These are phyloP conservation scores for Homolaphlyctis polyrhiza DNA, from an alignment of 371 early-diverging fungal genomes.

Conservation along the genomic window DNA sequence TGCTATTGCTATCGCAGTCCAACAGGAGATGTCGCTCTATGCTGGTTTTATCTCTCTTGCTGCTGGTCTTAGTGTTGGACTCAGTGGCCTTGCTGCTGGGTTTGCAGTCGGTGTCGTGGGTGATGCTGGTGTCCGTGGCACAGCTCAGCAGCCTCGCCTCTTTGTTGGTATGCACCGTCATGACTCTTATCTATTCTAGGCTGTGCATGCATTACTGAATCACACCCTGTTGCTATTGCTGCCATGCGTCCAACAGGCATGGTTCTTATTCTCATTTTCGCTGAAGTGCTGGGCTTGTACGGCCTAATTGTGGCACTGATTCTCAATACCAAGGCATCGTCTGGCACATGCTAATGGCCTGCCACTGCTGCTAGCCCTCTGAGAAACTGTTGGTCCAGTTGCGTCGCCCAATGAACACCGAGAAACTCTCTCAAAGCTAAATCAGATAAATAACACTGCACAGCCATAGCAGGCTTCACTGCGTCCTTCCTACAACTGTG, in stretches of 20 bases:
- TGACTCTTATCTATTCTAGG: conserved; percentile 3
- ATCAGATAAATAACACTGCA: too few species aligned
- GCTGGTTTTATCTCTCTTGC: conserved; percentile 89
- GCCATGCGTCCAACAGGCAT: conserved; percentile 26
- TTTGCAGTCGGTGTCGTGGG: conserved; percentile 97
- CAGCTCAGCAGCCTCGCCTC: conserved; percentile 88
- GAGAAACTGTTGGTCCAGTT: too few species aligned
- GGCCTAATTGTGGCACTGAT: conserved; percentile 94
- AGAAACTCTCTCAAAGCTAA: too few species aligned
- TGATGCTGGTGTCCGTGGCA: conserved; percentile 88
- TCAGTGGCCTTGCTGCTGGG: conserved; percentile 91
- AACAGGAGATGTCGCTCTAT: conserved; percentile 39
- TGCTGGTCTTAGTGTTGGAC: conserved; percentile 90
- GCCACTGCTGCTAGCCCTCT: background rate
- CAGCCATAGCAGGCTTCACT: too few species aligned
- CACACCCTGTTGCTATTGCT: background rate
- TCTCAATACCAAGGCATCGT: conserved; percentile 76
- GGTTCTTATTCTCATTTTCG: conserved; percentile 95
- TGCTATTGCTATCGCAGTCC: conserved; percentile 9
- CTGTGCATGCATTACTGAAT: too few species aligned
- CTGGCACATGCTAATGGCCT: background rate
- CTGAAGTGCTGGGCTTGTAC: conserved; percentile 84
- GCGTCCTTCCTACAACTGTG: too few species aligned
- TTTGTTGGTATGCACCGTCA: conserved; percentile 78
- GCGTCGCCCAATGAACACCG: too few species aligned